Evolutionary conservation across 208 protist genomes (phyloP).

Genomic region (Acanthamoeba culbertsoni): DNA sequence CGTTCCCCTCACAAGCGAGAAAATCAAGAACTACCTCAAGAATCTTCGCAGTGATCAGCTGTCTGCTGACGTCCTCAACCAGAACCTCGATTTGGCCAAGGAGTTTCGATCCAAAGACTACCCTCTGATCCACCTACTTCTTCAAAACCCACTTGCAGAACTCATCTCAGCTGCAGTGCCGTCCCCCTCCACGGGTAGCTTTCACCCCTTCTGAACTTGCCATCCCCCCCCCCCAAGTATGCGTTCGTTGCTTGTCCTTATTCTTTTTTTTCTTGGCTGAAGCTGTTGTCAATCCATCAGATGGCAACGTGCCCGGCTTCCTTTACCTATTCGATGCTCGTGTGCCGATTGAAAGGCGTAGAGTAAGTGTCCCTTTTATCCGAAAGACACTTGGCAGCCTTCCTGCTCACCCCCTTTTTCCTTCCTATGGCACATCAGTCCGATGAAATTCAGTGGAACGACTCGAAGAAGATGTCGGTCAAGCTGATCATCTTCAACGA

Average conservation of each 20-base stretch:
- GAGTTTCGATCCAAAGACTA: constrained; percentile 60
- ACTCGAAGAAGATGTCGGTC: constrained; percentile 58
- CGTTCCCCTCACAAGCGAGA: constrained; percentile 8
- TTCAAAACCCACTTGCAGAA: constrained; percentile 49
- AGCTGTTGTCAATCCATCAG: background rate
- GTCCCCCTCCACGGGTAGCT: background rate
- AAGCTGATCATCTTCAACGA: constrained; percentile 63
- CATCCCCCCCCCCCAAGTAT: background rate
- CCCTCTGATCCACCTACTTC: constrained; percentile 50
- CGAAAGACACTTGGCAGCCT: background rate
- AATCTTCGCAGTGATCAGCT: constrained; percentile 32
- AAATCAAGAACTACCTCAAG: constrained; percentile 53
- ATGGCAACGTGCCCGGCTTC: background rate
- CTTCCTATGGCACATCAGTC: background rate
- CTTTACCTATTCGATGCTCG: constrained; percentile 36
- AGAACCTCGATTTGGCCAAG: constrained; percentile 52
- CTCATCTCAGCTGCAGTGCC: constrained; percentile 50
- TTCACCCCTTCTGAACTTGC: too few species aligned
- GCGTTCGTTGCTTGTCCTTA: background rate
- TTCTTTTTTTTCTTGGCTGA: background rate
- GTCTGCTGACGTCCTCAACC: constrained; percentile 30
- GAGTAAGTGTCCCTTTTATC: background rate
- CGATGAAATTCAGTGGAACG: constrained; percentile 52
- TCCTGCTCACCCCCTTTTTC: background rate
- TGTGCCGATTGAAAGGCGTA: constrained; percentile 35